Conservation (phyloP, 179 eudicot genomes). For the Silene coronaria region DNA sequence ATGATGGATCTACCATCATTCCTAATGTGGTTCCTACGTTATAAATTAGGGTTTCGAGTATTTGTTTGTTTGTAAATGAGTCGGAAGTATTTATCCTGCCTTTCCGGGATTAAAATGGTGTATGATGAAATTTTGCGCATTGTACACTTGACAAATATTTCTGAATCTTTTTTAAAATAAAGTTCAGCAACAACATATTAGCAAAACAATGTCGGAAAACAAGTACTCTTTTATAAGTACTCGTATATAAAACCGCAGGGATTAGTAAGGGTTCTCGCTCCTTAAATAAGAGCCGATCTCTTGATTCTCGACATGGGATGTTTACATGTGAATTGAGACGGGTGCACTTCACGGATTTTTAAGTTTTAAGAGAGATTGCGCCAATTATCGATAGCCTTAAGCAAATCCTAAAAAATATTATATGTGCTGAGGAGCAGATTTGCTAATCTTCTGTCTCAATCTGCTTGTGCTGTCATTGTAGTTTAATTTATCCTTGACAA, state of each 20-base stretch:
- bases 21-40: slow-evolving; percentile 62
- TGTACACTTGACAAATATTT: slow-evolving; percentile 6
- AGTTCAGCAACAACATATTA: not conserved
- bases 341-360: no score
- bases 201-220: no score
- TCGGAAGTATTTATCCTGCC: not conserved
- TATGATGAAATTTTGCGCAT: slow-evolving; percentile 21
- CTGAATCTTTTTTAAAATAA: not conserved
- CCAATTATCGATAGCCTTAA: no score
- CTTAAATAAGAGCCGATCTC: no score
- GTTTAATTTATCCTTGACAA: not conserved
- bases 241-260: no score
- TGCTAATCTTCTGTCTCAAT: not conserved
- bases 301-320: no score
- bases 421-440: not conserved
- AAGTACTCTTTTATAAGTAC: no score
- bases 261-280: no score
- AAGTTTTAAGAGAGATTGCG: no score
- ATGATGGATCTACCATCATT: slow-evolving; percentile 43
- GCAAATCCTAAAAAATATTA: no score
- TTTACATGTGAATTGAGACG: no score
- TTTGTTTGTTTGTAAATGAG: slow-evolving; percentile 24
- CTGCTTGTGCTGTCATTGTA: not conserved
- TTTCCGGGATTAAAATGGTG: not conserved
- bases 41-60: not conserved